Evolutionary conservation across 1,139 yeast species (phyloP), one percentile per base, ranked within the genome.

Genomic region (Yamadazyma taylorii): DNA sequence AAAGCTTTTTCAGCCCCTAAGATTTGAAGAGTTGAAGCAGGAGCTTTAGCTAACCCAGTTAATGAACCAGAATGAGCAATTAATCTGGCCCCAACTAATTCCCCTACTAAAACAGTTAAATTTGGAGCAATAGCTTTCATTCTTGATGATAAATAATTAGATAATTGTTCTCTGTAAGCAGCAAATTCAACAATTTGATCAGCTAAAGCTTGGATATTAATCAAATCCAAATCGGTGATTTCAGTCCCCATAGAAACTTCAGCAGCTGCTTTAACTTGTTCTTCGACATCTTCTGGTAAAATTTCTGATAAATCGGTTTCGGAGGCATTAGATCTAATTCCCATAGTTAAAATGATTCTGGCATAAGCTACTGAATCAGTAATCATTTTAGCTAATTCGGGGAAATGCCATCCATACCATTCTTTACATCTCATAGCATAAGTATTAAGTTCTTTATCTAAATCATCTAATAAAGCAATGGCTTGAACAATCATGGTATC

Each of bases 401-500:
- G 98, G 81, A 92, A 92, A 67, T 92, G 98, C 98, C 98, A 92
- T 52, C 97, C 97, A 69, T 92, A 92, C 98, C 98, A 92, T 73
- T 92, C 98, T 77, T 92, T 92, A 60, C 87, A 90, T 75, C 98
- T 84, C 98, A 92, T 92, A 47, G 97, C 92, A 66, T 86, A 92
- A 41, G 97, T 92, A 72, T 92, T 92, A 63, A 92, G 81, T 61
- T 92, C 98, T 73, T 92, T 92, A 70, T 92, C 98, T 53, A 92
- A 80, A 64, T 94, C 96, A 63, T 92, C 98, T 55, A 92, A 79
- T 50, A 92, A 73, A 33, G 98, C 96, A 69, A 92, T 92, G 41
- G 98, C 98, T 75, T 94, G 98, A 48, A 92, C 95, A 63, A 92
- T 89, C 96, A 90, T 90, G 53, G 95, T 92, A 69, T 92, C 98